Evolutionary conservation across 1,139 yeast genomes (phyloP).

Genomic region (Suhomyces terraborum): DNA sequence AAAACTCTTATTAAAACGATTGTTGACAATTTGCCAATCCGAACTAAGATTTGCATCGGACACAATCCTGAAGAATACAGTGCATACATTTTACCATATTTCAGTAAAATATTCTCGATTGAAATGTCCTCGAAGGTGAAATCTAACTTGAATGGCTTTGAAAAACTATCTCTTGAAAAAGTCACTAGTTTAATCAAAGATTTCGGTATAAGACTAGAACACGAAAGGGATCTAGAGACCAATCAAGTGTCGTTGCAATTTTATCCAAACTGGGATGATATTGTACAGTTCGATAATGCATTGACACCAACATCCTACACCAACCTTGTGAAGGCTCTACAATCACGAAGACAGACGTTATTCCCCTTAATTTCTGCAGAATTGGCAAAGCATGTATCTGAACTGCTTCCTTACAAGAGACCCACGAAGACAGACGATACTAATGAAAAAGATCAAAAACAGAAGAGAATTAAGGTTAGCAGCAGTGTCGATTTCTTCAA

Average conservation of each 20-base stretch:
- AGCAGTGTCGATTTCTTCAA: conserved; percentile 46
- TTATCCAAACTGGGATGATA: conserved; percentile 40
- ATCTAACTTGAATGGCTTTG: conserved; percentile 26
- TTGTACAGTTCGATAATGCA: conserved; percentile 30
- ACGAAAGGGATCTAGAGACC: conserved; percentile 37
- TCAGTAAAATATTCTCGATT: conserved; percentile 50
- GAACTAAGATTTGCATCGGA: conserved; percentile 32
- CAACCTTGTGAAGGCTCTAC: conserved; percentile 26
- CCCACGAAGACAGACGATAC: conserved; percentile 20
- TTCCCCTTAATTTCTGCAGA: conserved; percentile 47
- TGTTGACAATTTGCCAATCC: conserved; percentile 32
- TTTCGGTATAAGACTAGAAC: conserved; percentile 35
- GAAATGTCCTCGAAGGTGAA: conserved; percentile 30
- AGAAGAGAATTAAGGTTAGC: conserved; percentile 27
- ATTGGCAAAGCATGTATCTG: conserved; percentile 35
- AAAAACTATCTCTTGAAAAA: conserved; percentile 30
- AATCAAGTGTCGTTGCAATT: conserved; percentile 32
- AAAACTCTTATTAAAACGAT: conserved; percentile 28
- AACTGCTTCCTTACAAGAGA: conserved; percentile 17
- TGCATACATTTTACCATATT: conserved; percentile 44
- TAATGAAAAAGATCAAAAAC: conserved; percentile 20
- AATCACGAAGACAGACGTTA: conserved; percentile 34
- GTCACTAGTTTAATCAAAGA: conserved; percentile 31
- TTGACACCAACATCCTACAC: conserved; percentile 22
- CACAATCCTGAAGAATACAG: conserved; percentile 34